Evolutionary conservation across 2,329 filamentous ascomycete species (phyloP).

Genomic region (Penicillium sp.): DNA sequence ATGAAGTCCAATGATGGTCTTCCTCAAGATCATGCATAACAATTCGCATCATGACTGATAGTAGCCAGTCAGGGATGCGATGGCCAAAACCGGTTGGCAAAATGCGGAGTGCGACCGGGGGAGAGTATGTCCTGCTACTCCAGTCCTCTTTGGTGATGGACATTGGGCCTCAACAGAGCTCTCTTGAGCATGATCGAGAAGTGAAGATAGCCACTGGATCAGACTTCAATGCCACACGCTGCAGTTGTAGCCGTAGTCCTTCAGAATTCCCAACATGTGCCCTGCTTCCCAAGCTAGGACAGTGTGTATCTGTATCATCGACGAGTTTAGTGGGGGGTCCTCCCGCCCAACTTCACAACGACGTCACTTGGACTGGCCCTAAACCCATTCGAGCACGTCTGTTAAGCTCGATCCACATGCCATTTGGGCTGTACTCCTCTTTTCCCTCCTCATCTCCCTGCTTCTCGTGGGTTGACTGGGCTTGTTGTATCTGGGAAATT

Average conservation of each 20-base stretch:
- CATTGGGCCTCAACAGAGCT: not conserved
- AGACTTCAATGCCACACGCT: not conserved
- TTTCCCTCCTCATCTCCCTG: conserved; percentile 16
- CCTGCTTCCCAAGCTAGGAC: not conserved
- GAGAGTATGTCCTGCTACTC: not conserved
- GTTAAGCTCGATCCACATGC: conserved; percentile 33
- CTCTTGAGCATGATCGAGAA: not conserved
- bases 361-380: conserved; percentile 36
- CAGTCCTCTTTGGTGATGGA: not conserved
- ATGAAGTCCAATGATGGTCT: not conserved
- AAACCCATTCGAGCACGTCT: conserved; percentile 26
- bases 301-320: not conserved
- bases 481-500: conserved; percentile 8
- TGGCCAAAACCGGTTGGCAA: conserved; percentile 9
- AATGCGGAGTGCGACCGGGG: conserved; percentile 3
- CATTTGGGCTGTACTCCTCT: conserved; percentile 19
- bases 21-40: not conserved
- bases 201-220: not conserved
- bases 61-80: not conserved
- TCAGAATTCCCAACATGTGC: not conserved
- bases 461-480: conserved; percentile 8
- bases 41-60: not conserved
- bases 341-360: conserved; percentile 30
- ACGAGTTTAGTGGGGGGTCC: not conserved
- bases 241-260: not conserved